Conservation (phyloP, 2,329 filamentous ascomycete species). For the Cladosporium velox region DNA sequence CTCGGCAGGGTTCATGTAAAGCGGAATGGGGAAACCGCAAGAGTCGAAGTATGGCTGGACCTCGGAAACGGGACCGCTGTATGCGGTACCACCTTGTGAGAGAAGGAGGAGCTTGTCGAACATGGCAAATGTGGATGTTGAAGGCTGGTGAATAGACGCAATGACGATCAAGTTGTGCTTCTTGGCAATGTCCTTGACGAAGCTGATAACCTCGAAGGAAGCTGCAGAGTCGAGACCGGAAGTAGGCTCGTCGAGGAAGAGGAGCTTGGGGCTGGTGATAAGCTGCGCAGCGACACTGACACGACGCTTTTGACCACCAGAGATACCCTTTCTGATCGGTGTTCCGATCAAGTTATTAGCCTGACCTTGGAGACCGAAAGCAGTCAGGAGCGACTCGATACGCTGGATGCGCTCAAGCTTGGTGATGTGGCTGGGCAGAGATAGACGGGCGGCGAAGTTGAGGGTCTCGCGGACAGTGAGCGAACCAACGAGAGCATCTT, state of each 20-base stretch:
- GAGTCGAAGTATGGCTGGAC: constrained; percentile 65
- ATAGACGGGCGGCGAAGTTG: constrained; percentile 71
- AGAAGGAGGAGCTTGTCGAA: constrained; percentile 80
- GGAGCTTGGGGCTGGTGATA: constrained; percentile 75
- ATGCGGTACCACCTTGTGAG: constrained; percentile 69
- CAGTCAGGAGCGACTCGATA: constrained; percentile 66
- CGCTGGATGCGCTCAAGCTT: constrained; percentile 62
- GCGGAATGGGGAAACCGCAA: constrained; percentile 64
- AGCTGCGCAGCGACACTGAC: constrained; percentile 79
- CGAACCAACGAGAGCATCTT: constrained; percentile 79
- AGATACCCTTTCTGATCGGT: constrained; percentile 78
- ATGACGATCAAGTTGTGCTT: constrained; percentile 74
- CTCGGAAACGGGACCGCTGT: constrained; percentile 65
- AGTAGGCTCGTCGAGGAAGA: constrained; percentile 84
- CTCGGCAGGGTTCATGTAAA: constrained; percentile 77
- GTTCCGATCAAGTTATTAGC: constrained; percentile 75
- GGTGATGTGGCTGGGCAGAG: constrained; percentile 54
- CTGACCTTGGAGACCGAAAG: constrained; percentile 73
- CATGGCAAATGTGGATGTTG: constrained; percentile 73
- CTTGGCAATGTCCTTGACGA: constrained; percentile 66
- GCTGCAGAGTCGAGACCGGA: constrained; percentile 79
- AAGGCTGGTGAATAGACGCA: constrained; percentile 83
- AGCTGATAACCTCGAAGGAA: constrained; percentile 74
- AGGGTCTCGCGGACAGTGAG: constrained; percentile 80
- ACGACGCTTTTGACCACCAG: constrained; percentile 80